These are phyloP conservation scores for Rutstroemia sp. DNA, from an alignment of 2,329 filamentous ascomycete species.

Conservation along the genomic window DNA sequence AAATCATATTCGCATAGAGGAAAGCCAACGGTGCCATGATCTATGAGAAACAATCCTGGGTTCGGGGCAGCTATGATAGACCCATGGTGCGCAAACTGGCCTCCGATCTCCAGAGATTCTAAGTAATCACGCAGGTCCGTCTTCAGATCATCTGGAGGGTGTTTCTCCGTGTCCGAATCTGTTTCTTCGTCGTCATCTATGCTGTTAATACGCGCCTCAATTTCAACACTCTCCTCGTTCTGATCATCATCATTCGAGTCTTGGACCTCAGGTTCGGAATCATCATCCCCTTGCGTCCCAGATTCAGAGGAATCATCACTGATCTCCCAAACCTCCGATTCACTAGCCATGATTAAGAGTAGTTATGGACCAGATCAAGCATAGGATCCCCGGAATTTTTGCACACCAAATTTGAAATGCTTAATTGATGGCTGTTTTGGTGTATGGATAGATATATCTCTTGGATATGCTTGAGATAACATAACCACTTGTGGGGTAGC, in stretches of 20 bases:
- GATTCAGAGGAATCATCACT: not conserved
- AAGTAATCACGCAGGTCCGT: not conserved
- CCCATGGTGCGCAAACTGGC: not conserved
- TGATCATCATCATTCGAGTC: not conserved
- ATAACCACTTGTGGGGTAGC: too few species aligned
- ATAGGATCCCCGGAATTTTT: not conserved
- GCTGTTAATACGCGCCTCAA: not conserved
- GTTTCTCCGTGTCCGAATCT: too few species aligned
- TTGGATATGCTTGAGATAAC: too few species aligned
- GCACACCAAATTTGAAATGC: not conserved
- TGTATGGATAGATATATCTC: not conserved
- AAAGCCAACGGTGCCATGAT: not conserved
- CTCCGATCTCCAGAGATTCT: not conserved
- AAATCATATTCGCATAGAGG: not conserved
- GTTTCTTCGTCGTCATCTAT: not conserved
- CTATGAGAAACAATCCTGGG: not conserved
- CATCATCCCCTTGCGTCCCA: not conserved
- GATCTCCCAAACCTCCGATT: not conserved
- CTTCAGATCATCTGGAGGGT: not conserved
- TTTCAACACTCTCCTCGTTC: not conserved
- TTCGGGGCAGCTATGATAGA: not conserved
- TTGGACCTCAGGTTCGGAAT: not conserved
- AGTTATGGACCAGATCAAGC: not conserved
- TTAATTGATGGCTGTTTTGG: not conserved
- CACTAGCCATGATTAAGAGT: not conserved